Conservation (phyloP, 345 rosid species). For the Hibiscus trionum region DNA sequence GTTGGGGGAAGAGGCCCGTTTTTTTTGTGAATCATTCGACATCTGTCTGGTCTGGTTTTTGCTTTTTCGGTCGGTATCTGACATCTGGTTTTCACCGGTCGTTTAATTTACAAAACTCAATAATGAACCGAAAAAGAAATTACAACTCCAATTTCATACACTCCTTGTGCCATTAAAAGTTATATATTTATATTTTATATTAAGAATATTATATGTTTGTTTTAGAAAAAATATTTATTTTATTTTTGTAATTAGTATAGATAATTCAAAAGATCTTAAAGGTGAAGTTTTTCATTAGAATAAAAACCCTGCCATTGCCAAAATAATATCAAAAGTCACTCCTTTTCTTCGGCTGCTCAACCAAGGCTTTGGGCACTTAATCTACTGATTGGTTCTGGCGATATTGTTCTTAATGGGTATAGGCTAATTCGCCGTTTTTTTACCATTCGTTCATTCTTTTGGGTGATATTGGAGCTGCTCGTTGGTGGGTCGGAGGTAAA, state of each 20-base stretch:
- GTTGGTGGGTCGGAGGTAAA: slow-evolving; percentile 11
- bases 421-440: neutral
- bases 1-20: neutral
- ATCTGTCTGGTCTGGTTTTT: neutral
- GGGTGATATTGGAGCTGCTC: slow-evolving; percentile 3
- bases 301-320: neutral
- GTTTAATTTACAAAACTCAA: neutral
- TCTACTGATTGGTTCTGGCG: neutral
- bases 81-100: neutral
- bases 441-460: neutral
- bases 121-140: neutral
- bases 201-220: neutral
- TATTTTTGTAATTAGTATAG: neutral
- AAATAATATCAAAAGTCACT: neutral
- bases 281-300: neutral
- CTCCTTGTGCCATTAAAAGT: too few relatives aligned
- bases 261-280: neutral
- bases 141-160: neutral
- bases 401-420: neutral
- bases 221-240: neutral
- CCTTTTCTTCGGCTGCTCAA: neutral
- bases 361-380: neutral
- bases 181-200: too few relatives aligned
- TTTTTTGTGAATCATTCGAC: neutral
- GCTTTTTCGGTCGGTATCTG: neutral